These are phyloP conservation scores for Trichoderma atroviride DNA, from an alignment of 2,329 filamentous ascomycete genomes.

Conservation along the genomic window DNA sequence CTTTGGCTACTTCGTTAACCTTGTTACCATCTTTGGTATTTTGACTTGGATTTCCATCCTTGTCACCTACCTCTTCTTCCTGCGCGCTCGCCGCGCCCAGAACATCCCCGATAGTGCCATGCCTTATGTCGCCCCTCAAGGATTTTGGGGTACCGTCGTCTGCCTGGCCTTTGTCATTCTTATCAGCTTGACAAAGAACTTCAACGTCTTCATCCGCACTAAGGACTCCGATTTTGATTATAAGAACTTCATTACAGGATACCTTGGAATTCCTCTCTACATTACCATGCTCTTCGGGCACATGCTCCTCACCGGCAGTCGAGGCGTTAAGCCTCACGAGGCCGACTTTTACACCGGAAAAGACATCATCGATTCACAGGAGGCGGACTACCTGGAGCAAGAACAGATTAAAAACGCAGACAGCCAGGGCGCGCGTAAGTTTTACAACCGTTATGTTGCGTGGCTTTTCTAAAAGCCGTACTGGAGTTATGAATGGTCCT, in stretches of 20 bases:
- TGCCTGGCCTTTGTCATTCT: slow-evolving; percentile 71
- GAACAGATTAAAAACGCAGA: slow-evolving; percentile 37
- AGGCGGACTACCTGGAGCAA: slow-evolving; percentile 65
- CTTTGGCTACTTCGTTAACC: slow-evolving; percentile 68
- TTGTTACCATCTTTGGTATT: slow-evolving; percentile 68
- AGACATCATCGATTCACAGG: slow-evolving; percentile 72
- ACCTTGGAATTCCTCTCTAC: slow-evolving; percentile 76
- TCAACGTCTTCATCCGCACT: slow-evolving; percentile 65
- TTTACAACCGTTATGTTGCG: slow-evolving; percentile 44
- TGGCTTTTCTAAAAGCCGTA: slow-evolving; percentile 42
- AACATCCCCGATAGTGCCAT: slow-evolving; percentile 57
- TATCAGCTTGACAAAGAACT: slow-evolving; percentile 83
- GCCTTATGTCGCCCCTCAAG: slow-evolving; percentile 70
- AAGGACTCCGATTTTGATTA: slow-evolving; percentile 63
- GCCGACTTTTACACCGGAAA: slow-evolving; percentile 74
- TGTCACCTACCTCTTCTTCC: slow-evolving; percentile 68
- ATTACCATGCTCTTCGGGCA: slow-evolving; percentile 69
- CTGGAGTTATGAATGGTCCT: background rate
- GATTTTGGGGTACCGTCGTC: slow-evolving; percentile 67
- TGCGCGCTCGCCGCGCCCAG: slow-evolving; percentile 64
- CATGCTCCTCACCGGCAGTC: slow-evolving; percentile 59
- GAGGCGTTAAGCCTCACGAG: slow-evolving; percentile 58
- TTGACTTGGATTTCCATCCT: slow-evolving; percentile 70
- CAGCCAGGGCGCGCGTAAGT: slow-evolving; percentile 37
- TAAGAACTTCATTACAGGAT: slow-evolving; percentile 77